A percentile compares a stretch with the other conserved stretches of the same genome.
phyloP scores from a whole-genome alignment of 2,329 filamentous ascomycete species.

The Bimuria novae-zelandiae region DNA sequence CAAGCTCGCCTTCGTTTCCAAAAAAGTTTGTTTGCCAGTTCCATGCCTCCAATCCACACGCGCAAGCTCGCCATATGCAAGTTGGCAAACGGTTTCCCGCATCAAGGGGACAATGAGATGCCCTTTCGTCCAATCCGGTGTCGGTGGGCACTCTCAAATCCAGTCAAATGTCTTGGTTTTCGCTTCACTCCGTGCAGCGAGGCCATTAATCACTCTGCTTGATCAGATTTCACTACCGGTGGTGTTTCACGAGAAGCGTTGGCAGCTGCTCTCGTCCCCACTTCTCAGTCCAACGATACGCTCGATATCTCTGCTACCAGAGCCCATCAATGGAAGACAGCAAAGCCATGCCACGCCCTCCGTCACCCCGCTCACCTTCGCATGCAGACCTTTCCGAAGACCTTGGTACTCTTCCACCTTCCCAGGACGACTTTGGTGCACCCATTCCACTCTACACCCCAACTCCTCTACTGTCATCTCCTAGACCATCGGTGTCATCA shows the following conservation, averaged over 20 bases:
- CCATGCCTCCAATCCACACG: slow-evolving; percentile 22
- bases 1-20: slow-evolving; percentile 13
- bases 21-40: slow-evolving; percentile 36
- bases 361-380: slow-evolving; percentile 32
- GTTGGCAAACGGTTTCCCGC: slow-evolving; percentile 40
- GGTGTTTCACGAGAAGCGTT: slow-evolving; percentile 37
- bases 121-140: slow-evolving; percentile 27
- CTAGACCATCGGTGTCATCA: slow-evolving; percentile 15
- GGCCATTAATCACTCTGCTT: slow-evolving; percentile 21
- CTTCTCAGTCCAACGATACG: slow-evolving; percentile 22
- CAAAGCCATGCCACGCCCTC: slow-evolving; percentile 38
- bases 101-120: slow-evolving; percentile 37
- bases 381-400: slow-evolving; percentile 22
- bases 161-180: slow-evolving; percentile 37
- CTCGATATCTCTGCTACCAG: slow-evolving; percentile 14
- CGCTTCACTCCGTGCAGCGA: slow-evolving; percentile 39
- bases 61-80: slow-evolving; percentile 34
- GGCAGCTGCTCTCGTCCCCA: slow-evolving; percentile 27
- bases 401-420: slow-evolving; percentile 20
- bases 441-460: slow-evolving; percentile 21
- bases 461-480: slow-evolving; percentile 19
- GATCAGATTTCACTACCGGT: slow-evolving; percentile 24
- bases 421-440: slow-evolving; percentile 24
- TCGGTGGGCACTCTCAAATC: slow-evolving; percentile 21
- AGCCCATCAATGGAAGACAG: slow-evolving; percentile 29